A percentile compares a stretch with the other conserved stretches of the same genome.
These are phyloP conservation scores for Vaccinium myrtillus DNA, from an alignment of 148 eudicot species.

Conservation along the genomic window DNA sequence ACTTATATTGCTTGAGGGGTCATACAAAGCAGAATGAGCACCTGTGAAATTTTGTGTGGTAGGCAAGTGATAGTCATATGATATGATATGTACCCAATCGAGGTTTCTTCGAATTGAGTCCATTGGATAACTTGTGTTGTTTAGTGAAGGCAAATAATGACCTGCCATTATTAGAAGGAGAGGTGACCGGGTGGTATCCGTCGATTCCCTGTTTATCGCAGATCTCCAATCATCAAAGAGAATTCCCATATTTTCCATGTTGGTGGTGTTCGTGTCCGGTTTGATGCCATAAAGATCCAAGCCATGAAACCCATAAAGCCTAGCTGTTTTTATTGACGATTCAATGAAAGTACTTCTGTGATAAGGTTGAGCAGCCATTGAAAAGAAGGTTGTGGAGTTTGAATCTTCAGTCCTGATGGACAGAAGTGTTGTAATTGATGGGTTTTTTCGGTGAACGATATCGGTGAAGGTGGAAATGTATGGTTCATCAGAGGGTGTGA, in stretches of 20 bases:
- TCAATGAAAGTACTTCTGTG: constrained; percentile 31
- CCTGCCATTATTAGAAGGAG: constrained; percentile 27
- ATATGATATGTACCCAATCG: constrained; percentile 34
- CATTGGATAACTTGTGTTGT: constrained; percentile 22
- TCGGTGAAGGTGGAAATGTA: constrained; percentile 28
- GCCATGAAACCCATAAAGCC: constrained; percentile 36
- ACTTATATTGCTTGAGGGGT: constrained; percentile 35
- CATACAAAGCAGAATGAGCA: constrained; percentile 43
- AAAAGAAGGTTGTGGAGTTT: constrained; percentile 12
- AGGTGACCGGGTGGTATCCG: neutral
- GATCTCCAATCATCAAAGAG: constrained; percentile 42
- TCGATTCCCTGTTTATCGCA: constrained; percentile 22
- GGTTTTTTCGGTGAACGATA: constrained; percentile 23
- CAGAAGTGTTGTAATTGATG: constrained; percentile 21
- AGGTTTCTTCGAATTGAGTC: constrained; percentile 30
- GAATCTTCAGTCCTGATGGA: constrained; percentile 19
- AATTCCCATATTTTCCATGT: constrained; percentile 28
- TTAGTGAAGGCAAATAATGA: constrained; percentile 15
- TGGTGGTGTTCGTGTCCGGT: constrained; percentile 7
- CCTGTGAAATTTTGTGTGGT: constrained; percentile 23
- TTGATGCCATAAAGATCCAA: constrained; percentile 23
- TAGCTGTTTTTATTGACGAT: constrained; percentile 36
- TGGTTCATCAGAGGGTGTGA: constrained; percentile 14
- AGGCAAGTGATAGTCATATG: constrained; percentile 38
- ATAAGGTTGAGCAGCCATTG: constrained; percentile 19